These are phyloP conservation scores for Monosiga brevicollis DNA, from an alignment of 78 protist genomes.

Conservation along the genomic window DNA sequence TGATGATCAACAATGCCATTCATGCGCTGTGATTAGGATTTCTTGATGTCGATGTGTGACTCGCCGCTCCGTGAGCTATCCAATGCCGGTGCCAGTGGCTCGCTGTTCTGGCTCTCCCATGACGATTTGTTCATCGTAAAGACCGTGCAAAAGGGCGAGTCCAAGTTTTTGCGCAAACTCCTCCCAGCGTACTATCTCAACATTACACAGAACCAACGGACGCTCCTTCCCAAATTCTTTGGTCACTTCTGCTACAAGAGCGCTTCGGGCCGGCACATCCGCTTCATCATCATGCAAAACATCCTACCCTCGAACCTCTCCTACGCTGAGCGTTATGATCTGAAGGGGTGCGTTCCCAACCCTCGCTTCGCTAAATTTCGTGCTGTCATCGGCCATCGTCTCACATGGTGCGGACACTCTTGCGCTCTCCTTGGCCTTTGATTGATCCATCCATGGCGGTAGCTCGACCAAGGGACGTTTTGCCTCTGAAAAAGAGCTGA, in stretches of 20 bases:
- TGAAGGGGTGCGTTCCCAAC: conserved; percentile 64
- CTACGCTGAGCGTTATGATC: conserved; percentile 67
- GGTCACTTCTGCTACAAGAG: conserved; percentile 66
- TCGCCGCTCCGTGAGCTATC: conserved; percentile 35
- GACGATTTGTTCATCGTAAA: conserved; percentile 74
- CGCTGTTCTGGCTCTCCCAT: conserved; percentile 64
- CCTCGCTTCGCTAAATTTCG: no score
- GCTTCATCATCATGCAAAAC: conserved; percentile 82
- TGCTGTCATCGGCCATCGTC: background rate
- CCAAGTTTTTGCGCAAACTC: conserved; percentile 52
- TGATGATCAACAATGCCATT: background rate
- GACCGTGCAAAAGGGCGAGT: conserved; percentile 77
- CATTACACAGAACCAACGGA: conserved; percentile 54
- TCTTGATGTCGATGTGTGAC: conserved; percentile 27
- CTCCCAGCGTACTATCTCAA: conserved; percentile 75
- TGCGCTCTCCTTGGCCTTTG: no score
- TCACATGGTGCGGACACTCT: no score
- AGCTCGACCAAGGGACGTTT: conserved; percentile 2
- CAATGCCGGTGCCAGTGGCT: conserved; percentile 81
- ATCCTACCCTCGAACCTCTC: conserved; percentile 52
- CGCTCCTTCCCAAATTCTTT: conserved; percentile 68
- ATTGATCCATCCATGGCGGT: no score
- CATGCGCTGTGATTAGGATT: background rate
- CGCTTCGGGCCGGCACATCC: conserved; percentile 44
- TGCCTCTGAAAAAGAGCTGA: background rate